Evolutionary conservation across 2,329 filamentous ascomycete genomes (phyloP), one percentile per base, ranked within the genome.

Genomic region (Aspergillus uvarum): DNA sequence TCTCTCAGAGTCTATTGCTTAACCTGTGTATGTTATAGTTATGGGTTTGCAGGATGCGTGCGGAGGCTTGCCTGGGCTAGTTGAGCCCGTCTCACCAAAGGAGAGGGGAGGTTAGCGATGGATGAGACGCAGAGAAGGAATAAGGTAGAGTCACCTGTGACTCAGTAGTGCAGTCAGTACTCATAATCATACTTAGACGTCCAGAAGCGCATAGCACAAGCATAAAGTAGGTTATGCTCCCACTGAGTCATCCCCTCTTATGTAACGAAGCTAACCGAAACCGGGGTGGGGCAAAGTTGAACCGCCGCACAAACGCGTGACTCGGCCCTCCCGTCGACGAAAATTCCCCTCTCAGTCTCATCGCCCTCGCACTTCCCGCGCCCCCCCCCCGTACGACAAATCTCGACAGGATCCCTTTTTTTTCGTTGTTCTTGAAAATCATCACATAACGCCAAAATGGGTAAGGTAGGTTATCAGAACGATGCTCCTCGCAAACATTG

Each of bases 231-330:
- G 16, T 35, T 12, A 29, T 29, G 26, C 26, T 2, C 7, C 26
- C 0, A 7, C 24, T 50, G 48, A 50, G 22, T 50, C 53, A 55
- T 14, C 16, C 8, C 8, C 19, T n/a, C 47, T 59, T 58, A 51
- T 52, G 42, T 55, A 55, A 55, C 24, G 52, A 26, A 35, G 38
- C 53, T 55, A 55, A 55, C 53, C 53, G 53, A 55, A 48, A 54
- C 29, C 22, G 35, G 32, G 52, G 53, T 55, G 53, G 53, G 53
- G 53, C 53, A 44, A 19, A 16, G 52, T 8, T 16, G 32, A 35
- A 47, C 59, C 38, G 58, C 51, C 59, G 59, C 59, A 61, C 59
- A 61, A 61, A 61, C 59, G 56, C 59, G 59, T 61, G 59, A 61
- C 59, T 52, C 21, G 42, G 42, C 47, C 49, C 24, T 51, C 38